Evolutionary conservation across 805 yeast species (phyloP), one percentile per base, ranked within the genome.

Genomic region (Brettanomyces bruxellensis): DNA sequence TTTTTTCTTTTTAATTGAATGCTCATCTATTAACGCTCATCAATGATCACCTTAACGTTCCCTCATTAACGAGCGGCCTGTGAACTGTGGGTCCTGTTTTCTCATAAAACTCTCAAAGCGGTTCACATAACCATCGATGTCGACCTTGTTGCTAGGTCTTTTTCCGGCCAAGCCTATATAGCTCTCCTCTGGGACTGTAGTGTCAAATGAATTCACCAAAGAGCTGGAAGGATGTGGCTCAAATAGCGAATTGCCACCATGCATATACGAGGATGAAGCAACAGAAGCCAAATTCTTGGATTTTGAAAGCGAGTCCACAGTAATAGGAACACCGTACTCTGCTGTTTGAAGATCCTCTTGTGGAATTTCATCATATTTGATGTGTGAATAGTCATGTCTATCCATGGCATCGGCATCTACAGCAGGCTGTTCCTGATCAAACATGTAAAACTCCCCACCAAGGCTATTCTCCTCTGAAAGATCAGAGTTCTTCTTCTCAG

Each of bases 401-500:
- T 9, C 32, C 11, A 6, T 9, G 11, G 11, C 11, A 9, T 28
- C 32, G 11, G n/a, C 25, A 36, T 43, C 45, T 24, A 7, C 32
- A 22, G 6, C 24, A 35, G 36, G 34, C 11, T 28, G 22, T 25
- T 66, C 66, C 44, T 54, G 48, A 38, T 68, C 68, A 55, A 68
- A 68, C 56, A 68, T 56, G 39, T 55, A 57, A 50, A 58, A 57
- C 47, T 58, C 66, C 40, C 64, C 67, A 34, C 60, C 63, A 12
- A 56, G 46, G 14, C 34, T n/a, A 4, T n/a, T 36, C 11, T 34
- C 38, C 40, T 23, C 40, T 5, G 25, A 9, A 6, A 24, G 25
- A 7, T 24, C 34, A 9, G 39, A 13, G 18, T 34, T 25, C 22
- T 30, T 12, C 5, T 18, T 14, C 28, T 34, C 13, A 41, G 14